A percentile compares a stretch with the other conserved stretches of the same genome.
Conservation (phyloP, 164 flowering plant species). For the Tetrastigma voinierianum region DNA sequence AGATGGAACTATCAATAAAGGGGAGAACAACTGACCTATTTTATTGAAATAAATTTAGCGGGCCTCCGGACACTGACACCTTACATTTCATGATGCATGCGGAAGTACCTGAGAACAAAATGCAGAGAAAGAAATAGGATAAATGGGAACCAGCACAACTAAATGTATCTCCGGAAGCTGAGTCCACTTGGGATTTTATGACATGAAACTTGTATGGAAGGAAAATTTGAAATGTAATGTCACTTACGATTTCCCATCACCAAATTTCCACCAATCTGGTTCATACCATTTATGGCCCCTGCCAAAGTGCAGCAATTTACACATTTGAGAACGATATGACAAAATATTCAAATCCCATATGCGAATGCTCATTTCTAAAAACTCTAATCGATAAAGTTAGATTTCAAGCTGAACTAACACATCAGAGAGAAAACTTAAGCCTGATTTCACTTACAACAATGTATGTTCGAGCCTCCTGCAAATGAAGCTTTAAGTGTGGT, state of each 20-base stretch:
- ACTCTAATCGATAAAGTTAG: not conserved
- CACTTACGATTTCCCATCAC: conserved; percentile 91
- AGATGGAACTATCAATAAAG: not conserved
- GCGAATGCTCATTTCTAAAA: not conserved
- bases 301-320: conserved; percentile 10
- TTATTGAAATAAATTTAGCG: conserved; percentile 85
- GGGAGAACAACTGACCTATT: conserved; percentile 50
- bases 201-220: no score
- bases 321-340: not conserved
- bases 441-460: conserved; percentile 85
- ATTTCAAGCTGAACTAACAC: conserved; percentile 20
- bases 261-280: conserved; percentile 99
- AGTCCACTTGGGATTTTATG: no score
- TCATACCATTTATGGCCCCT: conserved; percentile 95
- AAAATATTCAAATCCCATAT: not conserved
- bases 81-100: conserved; percentile 88
- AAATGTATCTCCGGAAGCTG: no score
- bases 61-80: conserved; percentile 76
- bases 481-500: conserved; percentile 58
- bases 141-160: not conserved
- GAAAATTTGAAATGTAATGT: not conserved
- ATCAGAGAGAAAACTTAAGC: conserved; percentile 42
- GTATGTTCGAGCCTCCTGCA: conserved; percentile 84
- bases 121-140: not conserved
- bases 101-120: conserved; percentile 60